Evolutionary conservation across 2,329 filamentous ascomycete genomes (phyloP).

Genomic region (Aspergillus chevalieri): DNA sequence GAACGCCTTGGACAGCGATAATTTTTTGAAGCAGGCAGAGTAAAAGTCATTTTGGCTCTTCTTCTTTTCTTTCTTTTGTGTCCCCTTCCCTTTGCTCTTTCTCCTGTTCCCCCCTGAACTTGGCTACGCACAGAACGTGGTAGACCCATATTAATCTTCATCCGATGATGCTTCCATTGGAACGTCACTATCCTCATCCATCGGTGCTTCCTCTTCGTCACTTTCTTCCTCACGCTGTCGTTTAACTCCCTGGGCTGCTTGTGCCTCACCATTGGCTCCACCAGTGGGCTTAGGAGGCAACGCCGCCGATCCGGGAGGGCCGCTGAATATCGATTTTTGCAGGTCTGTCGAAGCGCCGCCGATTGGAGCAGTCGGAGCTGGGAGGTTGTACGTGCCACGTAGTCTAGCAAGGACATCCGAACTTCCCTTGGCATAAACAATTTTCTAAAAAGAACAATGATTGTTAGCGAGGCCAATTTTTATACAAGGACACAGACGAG

Average conservation of each 20-base stretch:
- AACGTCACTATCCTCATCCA: slow-evolving; percentile 65
- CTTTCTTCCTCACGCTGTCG: slow-evolving; percentile 61
- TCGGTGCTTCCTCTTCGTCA: slow-evolving; percentile 48
- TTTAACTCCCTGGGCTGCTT: slow-evolving; percentile 55
- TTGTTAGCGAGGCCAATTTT: slow-evolving; percentile 5
- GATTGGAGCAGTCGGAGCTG: slow-evolving; percentile 47
- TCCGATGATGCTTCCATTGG: slow-evolving; percentile 67
- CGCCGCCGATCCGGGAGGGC: slow-evolving; percentile 40
- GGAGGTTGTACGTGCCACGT: slow-evolving; percentile 78
- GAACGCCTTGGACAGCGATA: slow-evolving; percentile 11
- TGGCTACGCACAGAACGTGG: slow-evolving; percentile 1
- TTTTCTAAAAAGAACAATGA: slow-evolving; percentile 55
- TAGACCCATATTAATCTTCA: slow-evolving; percentile 51
- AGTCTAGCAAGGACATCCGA: slow-evolving; percentile 85
- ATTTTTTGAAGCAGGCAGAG: slow-evolving; percentile 11
- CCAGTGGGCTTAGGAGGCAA: slow-evolving; percentile 48
- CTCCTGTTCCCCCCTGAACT: slow-evolving; percentile 5
- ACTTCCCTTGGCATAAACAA: slow-evolving; percentile 83
- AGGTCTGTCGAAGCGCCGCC: slow-evolving; percentile 63
- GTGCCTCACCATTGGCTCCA: slow-evolving; percentile 39
- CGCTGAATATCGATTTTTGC: slow-evolving; percentile 75
- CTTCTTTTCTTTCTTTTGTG: slow-evolving; percentile 2
- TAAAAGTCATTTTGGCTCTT: slow-evolving; percentile 1
- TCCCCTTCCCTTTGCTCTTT: slow-evolving; percentile 4
- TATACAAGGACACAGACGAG: background rate